Conservation (phyloP, 2,329 filamentous ascomycete species). For the Catunica adiposa region DNA sequence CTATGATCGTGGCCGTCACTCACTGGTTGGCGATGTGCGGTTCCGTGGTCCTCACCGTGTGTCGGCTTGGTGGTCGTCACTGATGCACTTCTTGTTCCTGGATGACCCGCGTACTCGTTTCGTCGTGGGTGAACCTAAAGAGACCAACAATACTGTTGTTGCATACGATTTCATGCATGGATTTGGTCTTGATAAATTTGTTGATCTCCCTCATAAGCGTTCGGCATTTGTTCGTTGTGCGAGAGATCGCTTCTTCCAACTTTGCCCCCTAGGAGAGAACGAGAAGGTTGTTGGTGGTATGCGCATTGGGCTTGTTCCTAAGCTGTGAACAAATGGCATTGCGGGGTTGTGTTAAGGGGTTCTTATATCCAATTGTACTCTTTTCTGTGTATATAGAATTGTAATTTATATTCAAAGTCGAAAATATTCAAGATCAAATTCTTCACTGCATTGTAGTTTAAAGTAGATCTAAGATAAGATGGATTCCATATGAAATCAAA, state of each 20-base stretch:
- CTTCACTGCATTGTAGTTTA: too few species aligned
- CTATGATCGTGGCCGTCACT: conserved; percentile 42
- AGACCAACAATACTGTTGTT: conserved; percentile 51
- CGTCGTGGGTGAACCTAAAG: conserved; percentile 55
- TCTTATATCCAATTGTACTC: neutral
- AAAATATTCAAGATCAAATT: neutral
- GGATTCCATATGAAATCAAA: neutral
- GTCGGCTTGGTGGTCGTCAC: conserved; percentile 42
- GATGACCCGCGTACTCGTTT: conserved; percentile 41
- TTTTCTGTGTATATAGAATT: neutral
- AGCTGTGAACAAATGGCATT: conserved; percentile 25
- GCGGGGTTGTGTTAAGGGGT: neutral
- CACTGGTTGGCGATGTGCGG: conserved; percentile 39
- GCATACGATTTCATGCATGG: conserved; percentile 62
- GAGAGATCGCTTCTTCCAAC: conserved; percentile 52
- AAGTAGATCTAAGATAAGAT: too few species aligned
- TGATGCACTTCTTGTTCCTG: conserved; percentile 47
- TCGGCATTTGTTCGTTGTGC: conserved; percentile 49
- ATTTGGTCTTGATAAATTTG: conserved; percentile 54
- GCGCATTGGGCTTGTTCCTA: conserved; percentile 35
- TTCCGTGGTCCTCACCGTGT: conserved; percentile 45
- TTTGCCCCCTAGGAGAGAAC: conserved; percentile 41
- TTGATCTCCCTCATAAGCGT: conserved; percentile 57
- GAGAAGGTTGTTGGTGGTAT: conserved; percentile 40
- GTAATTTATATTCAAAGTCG: neutral